Evolutionary conservation across 2,329 filamentous ascomycete genomes (phyloP).

Genomic region (Sporothrix curviconia): DNA sequence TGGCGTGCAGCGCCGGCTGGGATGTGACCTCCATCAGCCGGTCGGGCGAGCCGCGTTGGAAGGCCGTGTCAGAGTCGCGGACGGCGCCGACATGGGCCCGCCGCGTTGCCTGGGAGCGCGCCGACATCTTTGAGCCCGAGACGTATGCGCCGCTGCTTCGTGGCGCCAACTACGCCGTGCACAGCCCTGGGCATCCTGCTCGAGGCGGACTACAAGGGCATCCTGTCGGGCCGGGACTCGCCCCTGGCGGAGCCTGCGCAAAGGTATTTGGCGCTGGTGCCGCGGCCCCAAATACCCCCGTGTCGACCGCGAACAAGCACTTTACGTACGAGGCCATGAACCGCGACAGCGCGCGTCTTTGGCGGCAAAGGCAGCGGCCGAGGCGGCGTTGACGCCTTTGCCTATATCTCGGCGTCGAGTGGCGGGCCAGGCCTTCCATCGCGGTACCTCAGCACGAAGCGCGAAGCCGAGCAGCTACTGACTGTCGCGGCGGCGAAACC

Average conservation of each 20-base stretch:
- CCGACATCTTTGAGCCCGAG: slow-evolving; percentile 75
- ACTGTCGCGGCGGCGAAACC: slow-evolving; percentile 45
- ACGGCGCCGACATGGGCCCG: slow-evolving; percentile 73
- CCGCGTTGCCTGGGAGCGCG: slow-evolving; percentile 79
- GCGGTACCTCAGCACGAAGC: slow-evolving; percentile 85
- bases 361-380: slow-evolving; percentile 68
- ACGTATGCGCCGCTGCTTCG: slow-evolving; percentile 73
- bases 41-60: slow-evolving; percentile 84
- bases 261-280: slow-evolving; percentile 67
- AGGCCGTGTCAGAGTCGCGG: slow-evolving; percentile 63
- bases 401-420: slow-evolving; percentile 82
- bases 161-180: slow-evolving; percentile 77
- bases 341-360: slow-evolving; percentile 77
- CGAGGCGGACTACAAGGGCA: slow-evolving; percentile 95
- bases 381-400: slow-evolving; percentile 61
- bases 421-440: slow-evolving; percentile 78
- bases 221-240: slow-evolving; percentile 75
- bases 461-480: slow-evolving; percentile 65
- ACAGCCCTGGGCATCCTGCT: slow-evolving; percentile 94
- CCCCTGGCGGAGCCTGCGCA: slow-evolving; percentile 69
- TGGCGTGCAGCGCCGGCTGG: slow-evolving; percentile 79
- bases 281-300: background rate
- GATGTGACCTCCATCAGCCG: slow-evolving; percentile 89
- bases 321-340: slow-evolving; percentile 98
- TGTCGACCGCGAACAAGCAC: background rate